Percentiles rank a stretch among this genome's conserved stretches.
Conservation (phyloP, 1,284 basidiomycete species). For the Heterobasidion irregulare region DNA sequence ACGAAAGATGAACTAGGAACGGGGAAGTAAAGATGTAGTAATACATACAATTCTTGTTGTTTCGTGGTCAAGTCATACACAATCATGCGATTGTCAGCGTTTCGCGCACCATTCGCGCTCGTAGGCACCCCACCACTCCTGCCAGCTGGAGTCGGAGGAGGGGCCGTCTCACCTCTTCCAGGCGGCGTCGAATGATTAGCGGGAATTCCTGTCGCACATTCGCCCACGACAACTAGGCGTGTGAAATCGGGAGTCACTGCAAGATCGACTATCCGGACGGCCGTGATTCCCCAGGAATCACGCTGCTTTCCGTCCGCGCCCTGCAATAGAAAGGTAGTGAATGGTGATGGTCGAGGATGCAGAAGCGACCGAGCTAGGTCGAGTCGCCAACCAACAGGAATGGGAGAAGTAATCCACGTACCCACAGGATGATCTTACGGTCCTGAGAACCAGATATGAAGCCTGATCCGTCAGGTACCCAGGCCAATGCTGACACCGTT, state of each 20-base stretch:
- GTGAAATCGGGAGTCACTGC: constrained; percentile 82
- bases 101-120: constrained; percentile 26
- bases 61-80: constrained; percentile 69
- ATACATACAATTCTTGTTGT: constrained; percentile 51
- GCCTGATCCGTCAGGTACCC: constrained; percentile 83
- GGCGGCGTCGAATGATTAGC: constrained; percentile 13
- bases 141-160: constrained; percentile 23
- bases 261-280: constrained; percentile 85
- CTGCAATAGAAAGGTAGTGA: constrained; percentile 28
- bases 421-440: constrained; percentile 84
- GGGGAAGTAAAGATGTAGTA: constrained; percentile 6
- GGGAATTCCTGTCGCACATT: constrained; percentile 31
- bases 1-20: background rate
- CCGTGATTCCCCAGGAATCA: constrained; percentile 63
- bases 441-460: constrained; percentile 92
- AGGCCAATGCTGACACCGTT: constrained; percentile 79
- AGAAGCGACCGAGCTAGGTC: background rate
- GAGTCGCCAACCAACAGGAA: background rate
- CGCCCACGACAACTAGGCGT: constrained; percentile 78
- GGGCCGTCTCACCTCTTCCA: constrained; percentile 23
- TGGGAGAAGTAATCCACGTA: constrained; percentile 26
- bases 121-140: constrained; percentile 21
- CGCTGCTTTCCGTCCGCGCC: constrained; percentile 64
- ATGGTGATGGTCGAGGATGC: background rate
- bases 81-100: constrained; percentile 56